Conservation (phyloP, 2,329 filamentous ascomycete genomes). For the Raffaelea ambrosiae region DNA sequence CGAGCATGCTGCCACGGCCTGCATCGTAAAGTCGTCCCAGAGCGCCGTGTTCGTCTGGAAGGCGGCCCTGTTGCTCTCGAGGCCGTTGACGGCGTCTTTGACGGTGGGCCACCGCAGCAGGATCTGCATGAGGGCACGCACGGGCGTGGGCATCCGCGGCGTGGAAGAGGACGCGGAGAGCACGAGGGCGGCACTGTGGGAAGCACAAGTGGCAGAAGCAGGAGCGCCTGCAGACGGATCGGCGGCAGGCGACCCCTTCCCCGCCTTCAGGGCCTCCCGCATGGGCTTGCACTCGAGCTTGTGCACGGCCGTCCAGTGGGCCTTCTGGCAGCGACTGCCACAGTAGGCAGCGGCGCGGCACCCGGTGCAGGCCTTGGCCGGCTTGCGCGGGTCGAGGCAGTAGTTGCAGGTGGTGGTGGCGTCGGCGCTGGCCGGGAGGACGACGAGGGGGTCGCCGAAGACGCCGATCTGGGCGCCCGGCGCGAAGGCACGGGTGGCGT, state of each 20-base stretch:
- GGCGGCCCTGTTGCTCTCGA: slow-evolving; percentile 38
- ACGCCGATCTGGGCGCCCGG: slow-evolving; percentile 37
- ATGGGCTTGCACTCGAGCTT: slow-evolving; percentile 44
- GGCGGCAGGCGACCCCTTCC: background rate
- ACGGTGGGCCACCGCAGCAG: slow-evolving; percentile 28
- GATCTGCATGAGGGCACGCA: slow-evolving; percentile 44
- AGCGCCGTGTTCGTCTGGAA: slow-evolving; percentile 23
- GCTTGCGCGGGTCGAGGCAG: slow-evolving; percentile 29
- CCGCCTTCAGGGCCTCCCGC: slow-evolving; percentile 25
- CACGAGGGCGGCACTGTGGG: no score
- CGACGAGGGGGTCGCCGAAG: slow-evolving; percentile 35
- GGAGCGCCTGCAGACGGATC: no score
- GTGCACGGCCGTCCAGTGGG: slow-evolving; percentile 45
- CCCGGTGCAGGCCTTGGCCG: slow-evolving; percentile 35
- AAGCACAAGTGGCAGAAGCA: no score
- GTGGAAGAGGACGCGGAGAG: no score
- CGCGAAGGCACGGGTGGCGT: slow-evolving; percentile 30
- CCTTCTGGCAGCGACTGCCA: slow-evolving; percentile 40
- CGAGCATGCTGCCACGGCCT: slow-evolving; percentile 40
- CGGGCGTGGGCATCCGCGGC: slow-evolving; percentile 40
- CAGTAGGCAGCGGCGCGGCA: slow-evolving; percentile 50
- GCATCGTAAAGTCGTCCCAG: slow-evolving; percentile 40
- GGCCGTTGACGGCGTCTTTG: slow-evolving; percentile 22
- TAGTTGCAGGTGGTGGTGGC: slow-evolving; percentile 36
- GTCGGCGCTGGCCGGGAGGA: slow-evolving; percentile 36